These are phyloP conservation scores for Pythium phragmitis DNA, from an alignment of 352 stramenopile species.

Conservation along the genomic window DNA sequence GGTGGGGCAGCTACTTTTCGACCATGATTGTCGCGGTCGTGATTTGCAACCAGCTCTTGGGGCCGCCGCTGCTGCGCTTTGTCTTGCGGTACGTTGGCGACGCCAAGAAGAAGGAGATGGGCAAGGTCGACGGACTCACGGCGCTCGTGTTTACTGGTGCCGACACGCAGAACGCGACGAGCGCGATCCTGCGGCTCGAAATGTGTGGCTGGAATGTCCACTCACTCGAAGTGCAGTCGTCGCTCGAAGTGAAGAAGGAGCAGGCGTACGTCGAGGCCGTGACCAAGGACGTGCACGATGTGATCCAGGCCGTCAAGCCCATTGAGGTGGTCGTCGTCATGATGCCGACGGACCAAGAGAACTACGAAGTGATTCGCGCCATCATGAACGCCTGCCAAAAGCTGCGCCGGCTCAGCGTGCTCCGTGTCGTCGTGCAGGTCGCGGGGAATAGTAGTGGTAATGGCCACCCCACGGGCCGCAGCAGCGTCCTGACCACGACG, in stretches of 20 bases:
- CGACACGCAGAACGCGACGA: constrained; percentile 30
- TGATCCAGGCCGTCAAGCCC: constrained; percentile 37
- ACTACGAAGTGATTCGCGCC: constrained; percentile 51
- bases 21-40: constrained; percentile 75
- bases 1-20: constrained; percentile 70
- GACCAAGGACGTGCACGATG: constrained; percentile 31
- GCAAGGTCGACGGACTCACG: constrained; percentile 55
- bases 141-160: constrained; percentile 37
- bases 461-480: neutral
- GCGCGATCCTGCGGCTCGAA: constrained; percentile 48
- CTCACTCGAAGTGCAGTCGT: constrained; percentile 39
- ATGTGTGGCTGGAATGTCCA: constrained; percentile 63
- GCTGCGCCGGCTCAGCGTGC: constrained; percentile 41
- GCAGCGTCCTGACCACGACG: neutral
- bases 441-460: constrained; percentile 25
- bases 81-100: constrained; percentile 54
- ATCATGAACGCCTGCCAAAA: constrained; percentile 48
- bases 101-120: constrained; percentile 53
- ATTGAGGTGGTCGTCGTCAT: constrained; percentile 61
- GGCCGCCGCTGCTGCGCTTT: constrained; percentile 55
- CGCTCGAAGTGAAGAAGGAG: constrained; percentile 29
- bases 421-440: constrained; percentile 61
- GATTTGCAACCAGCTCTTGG: constrained; percentile 68
- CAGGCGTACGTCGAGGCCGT: constrained; percentile 27
- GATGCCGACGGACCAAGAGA: constrained; percentile 58